phyloP scores from a whole-genome alignment of 2,329 filamentous ascomycete genomes.

The Fusarium torreyae region DNA sequence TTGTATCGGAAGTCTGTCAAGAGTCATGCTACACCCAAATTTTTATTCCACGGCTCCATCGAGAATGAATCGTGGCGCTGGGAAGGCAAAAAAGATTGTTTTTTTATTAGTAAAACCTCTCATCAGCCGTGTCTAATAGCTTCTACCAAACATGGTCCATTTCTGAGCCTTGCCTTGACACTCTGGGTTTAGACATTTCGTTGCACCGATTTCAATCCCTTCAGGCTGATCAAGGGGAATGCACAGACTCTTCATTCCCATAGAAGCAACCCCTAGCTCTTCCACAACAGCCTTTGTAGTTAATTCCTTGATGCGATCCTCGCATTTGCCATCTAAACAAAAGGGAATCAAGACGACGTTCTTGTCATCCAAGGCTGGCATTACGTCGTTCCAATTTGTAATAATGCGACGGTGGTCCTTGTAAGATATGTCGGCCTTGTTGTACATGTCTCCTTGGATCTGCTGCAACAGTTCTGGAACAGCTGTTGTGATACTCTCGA shows the following conservation, averaged over 20 bases:
- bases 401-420: constrained; percentile 84
- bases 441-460: constrained; percentile 88
- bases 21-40: too few relatives aligned
- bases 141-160: constrained; percentile 94
- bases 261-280: constrained; percentile 50
- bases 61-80: too few relatives aligned
- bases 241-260: constrained; percentile 80
- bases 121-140: constrained; percentile 62
- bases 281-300: constrained; percentile 71
- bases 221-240: constrained; percentile 87
- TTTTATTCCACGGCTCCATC: too few relatives aligned
- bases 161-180: constrained; percentile 84
- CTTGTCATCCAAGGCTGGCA: constrained; percentile 90
- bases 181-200: constrained; percentile 92
- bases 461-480: constrained; percentile 87
- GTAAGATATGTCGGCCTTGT: constrained; percentile 83
- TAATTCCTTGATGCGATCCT: constrained; percentile 95
- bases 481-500: constrained; percentile 79
- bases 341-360: constrained; percentile 94
- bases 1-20: too few relatives aligned
- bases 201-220: constrained; percentile 83
- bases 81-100: too few relatives aligned
- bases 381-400: constrained; percentile 91
- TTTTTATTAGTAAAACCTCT: too few relatives aligned
- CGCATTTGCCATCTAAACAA: constrained; percentile 86